A percentile compares a stretch with the other conserved stretches of the same genome.
phyloP scores from a whole-genome alignment of 257 asterid species.

The Plectranthus barbatus region DNA sequence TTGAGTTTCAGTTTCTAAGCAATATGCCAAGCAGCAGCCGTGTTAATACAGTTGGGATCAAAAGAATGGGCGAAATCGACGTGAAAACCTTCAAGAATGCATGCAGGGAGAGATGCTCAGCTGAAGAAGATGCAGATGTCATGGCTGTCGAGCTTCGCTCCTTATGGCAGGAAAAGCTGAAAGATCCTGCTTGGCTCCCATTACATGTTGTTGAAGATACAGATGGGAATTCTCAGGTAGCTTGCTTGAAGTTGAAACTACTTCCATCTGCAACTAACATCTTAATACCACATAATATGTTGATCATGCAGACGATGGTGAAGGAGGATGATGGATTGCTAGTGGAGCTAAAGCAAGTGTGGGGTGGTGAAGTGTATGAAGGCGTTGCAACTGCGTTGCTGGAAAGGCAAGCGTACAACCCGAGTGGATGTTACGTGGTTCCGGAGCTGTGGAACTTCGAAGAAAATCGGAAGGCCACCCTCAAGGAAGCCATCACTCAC shows the following conservation, averaged over 20 bases:
- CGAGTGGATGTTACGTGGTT: constrained; percentile 42
- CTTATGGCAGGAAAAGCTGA: constrained; percentile 59
- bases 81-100: constrained; percentile 40
- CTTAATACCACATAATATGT: constrained; percentile 5
- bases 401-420: constrained; percentile 42
- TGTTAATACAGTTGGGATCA: constrained; percentile 53
- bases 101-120: constrained; percentile 42
- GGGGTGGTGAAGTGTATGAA: constrained; percentile 33
- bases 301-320: constrained; percentile 22
- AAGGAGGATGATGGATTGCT: constrained; percentile 42
- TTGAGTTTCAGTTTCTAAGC: constrained; percentile 36
- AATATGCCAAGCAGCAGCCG: constrained; percentile 38
- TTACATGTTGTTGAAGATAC: constrained; percentile 30
- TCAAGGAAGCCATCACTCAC: constrained; percentile 45
- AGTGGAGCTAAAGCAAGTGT: constrained; percentile 30
- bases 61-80: constrained; percentile 81
- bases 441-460: constrained; percentile 55
- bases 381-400: constrained; percentile 33
- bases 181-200: constrained; percentile 61
- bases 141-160: constrained; percentile 51
- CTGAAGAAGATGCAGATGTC: constrained; percentile 44
- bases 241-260: background rate
- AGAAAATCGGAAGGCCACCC: constrained; percentile 45
- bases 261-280: too few relatives aligned
- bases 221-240: constrained; percentile 38